Conservation (phyloP, 495 filamentous ascomycete species). For the Neurospora cerealis region DNA sequence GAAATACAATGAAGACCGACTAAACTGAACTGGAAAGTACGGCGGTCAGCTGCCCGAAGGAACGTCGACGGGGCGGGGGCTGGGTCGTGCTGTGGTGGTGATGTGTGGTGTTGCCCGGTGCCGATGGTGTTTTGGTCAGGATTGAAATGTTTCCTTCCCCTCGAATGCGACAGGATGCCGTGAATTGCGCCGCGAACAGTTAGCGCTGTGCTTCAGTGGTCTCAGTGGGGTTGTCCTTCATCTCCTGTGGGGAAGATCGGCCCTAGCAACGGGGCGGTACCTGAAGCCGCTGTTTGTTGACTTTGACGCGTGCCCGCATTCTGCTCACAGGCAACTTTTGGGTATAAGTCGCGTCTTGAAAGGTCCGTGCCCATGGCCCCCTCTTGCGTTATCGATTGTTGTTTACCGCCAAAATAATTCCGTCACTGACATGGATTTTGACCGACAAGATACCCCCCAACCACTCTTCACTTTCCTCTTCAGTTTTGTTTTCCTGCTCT, state of each 20-base stretch:
- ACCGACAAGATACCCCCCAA: background rate
- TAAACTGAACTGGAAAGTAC: background rate
- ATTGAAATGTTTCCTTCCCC: background rate
- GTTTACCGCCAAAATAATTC: conserved; percentile 3
- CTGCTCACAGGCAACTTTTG: background rate
- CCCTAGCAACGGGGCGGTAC: background rate
- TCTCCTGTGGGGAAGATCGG: background rate
- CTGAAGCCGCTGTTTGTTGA: background rate
- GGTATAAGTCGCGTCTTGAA: background rate
- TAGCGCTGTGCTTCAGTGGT: background rate
- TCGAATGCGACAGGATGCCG: background rate
- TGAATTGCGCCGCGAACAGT: background rate
- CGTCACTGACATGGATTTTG: background rate
- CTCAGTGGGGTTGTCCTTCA: background rate
- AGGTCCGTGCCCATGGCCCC: background rate
- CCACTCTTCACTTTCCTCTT: background rate
- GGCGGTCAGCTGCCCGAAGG: background rate
- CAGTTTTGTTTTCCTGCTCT: background rate
- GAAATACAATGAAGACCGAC: background rate
- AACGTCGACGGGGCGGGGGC: background rate
- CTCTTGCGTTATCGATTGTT: background rate
- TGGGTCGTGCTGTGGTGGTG: background rate
- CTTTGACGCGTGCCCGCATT: background rate
- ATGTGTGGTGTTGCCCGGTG: background rate
- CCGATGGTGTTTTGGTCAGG: background rate